A percentile compares a stretch with the other conserved stretches of the same genome.
These are phyloP conservation scores for Oenanthe sinensis DNA, from an alignment of 129 eudicot genomes.

Conservation along the genomic window DNA sequence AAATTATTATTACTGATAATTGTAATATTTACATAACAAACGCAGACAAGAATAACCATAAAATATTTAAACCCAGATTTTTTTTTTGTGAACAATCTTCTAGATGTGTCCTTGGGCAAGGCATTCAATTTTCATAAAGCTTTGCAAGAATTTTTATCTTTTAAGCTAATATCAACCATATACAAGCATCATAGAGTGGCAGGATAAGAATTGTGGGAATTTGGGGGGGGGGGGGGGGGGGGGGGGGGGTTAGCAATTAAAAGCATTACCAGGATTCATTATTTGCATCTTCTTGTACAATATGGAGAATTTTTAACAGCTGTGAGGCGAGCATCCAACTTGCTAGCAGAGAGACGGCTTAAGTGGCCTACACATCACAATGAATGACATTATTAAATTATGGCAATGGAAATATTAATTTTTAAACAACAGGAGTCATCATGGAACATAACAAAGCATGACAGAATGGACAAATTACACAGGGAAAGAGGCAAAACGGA, in stretches of 20 bases:
- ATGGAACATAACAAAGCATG: neutral
- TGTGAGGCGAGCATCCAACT: constrained; percentile 56
- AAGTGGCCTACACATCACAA: constrained; percentile 12
- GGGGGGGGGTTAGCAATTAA: neutral
- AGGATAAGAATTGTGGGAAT: neutral
- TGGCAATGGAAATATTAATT: neutral
- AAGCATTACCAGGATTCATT: constrained; percentile 32
- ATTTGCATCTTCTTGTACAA: constrained; percentile 29
- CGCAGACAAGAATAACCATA: neutral
- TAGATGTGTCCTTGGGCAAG: neutral
- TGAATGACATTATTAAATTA: neutral
- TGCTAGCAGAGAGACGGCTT: constrained; percentile 8
- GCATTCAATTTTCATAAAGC: neutral
- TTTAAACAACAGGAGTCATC: neutral
- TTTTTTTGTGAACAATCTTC: neutral
- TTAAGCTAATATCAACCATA: neutral
- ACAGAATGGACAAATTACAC: neutral
- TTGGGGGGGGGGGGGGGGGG: neutral
- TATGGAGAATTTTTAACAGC: constrained; percentile 48
- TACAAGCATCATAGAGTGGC: neutral
- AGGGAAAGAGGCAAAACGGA: neutral
- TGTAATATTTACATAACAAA: neutral
- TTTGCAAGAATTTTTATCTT: neutral
- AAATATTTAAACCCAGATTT: neutral
- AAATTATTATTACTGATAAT: neutral